Conservation (phyloP, 371 early-diverging fungal species). For the Mortierella sp. region DNA sequence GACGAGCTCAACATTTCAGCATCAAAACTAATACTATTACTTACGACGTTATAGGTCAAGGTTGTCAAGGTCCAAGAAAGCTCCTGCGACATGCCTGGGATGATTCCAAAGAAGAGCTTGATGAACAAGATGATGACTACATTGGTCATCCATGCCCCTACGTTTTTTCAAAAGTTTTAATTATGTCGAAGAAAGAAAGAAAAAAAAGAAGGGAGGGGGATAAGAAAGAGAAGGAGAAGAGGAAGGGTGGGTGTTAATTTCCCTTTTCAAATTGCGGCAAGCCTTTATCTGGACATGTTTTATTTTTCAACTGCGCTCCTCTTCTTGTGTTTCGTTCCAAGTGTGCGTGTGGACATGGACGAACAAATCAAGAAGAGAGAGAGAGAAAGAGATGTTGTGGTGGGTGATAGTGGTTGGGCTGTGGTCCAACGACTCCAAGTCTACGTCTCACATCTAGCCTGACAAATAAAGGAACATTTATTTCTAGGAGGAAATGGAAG, state of each 20-base stretch:
- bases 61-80: slow-evolving; percentile 97
- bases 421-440: too few relatives aligned
- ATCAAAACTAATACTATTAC: slow-evolving; percentile 10
- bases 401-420: too few relatives aligned
- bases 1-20: background rate
- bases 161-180: background rate
- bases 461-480: background rate
- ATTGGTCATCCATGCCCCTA: slow-evolving; percentile 94
- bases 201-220: background rate
- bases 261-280: too few relatives aligned
- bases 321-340: too few relatives aligned
- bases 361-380: background rate
- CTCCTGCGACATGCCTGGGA: slow-evolving; percentile 93
- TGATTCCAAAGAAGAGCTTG: slow-evolving; percentile 84
- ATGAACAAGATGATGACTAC: slow-evolving; percentile 83
- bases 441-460: too few relatives aligned
- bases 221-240: too few relatives aligned
- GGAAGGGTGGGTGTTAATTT: too few relatives aligned
- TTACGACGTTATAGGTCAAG: slow-evolving; percentile 89
- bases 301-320: too few relatives aligned
- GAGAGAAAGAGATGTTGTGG: background rate
- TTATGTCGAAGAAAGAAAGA: background rate
- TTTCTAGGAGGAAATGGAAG: background rate
- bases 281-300: too few relatives aligned
- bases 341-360: background rate